Evolutionary conservation across 345 rosid genomes (phyloP).

Genomic region (Eucalyptus caleyi): DNA sequence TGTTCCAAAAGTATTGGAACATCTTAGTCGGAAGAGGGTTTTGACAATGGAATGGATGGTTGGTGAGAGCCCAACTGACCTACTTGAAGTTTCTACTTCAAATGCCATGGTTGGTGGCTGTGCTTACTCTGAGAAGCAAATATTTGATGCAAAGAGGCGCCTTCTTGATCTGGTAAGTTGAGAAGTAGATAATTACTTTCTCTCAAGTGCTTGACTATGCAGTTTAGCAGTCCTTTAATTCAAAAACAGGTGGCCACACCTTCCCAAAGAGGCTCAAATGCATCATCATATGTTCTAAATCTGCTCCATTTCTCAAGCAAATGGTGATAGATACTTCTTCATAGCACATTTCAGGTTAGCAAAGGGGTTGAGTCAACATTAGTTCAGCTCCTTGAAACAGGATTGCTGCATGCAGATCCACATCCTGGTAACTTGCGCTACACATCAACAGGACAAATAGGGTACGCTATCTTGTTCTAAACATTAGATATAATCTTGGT

Average conservation of each 20-base stretch:
- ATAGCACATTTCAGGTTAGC: constrained; percentile 40
- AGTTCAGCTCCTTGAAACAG: constrained; percentile 94
- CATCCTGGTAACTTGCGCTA: constrained; percentile 95
- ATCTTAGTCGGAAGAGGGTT: constrained; percentile 69
- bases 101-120: constrained; percentile 16
- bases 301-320: not conserved
- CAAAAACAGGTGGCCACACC: not conserved
- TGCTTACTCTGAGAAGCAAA: constrained; percentile 39
- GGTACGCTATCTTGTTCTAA: constrained; percentile 25
- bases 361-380: constrained; percentile 91
- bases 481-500: not conserved
- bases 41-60: constrained; percentile 96
- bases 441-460: constrained; percentile 71
- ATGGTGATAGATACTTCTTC: not conserved
- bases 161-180: constrained; percentile 80
- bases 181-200: not conserved
- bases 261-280: not conserved
- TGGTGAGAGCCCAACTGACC: constrained; percentile 80
- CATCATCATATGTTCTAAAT: not conserved
- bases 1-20: constrained; percentile 55
- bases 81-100: constrained; percentile 29
- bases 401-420: constrained; percentile 94
- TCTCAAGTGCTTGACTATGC: not conserved
- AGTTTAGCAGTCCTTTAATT: not conserved
- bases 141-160: constrained; percentile 43